Base-by-base conservation (phyloP, 495 filamentous ascomycete species). In the Cryomyces minteri region DNA sequence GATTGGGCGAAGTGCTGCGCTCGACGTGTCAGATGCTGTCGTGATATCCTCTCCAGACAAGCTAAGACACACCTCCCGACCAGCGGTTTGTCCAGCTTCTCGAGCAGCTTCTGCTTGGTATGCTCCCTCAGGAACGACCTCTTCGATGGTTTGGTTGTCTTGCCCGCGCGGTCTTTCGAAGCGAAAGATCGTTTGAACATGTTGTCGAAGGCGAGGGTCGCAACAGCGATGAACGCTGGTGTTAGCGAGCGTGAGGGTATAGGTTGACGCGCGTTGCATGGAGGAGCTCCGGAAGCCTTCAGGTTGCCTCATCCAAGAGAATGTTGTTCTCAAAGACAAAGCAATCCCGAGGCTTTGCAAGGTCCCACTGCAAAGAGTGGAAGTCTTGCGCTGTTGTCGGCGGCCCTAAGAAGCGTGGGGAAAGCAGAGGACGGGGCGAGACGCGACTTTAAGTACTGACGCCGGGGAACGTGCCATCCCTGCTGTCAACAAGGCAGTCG, bases 171-270 rank as follows among this genome's bases (percentile, higher is more conserved):
- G 62, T 81, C 72, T 63, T 74, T 79, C 45, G 74, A 74, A 58
- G 69, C 67, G 68, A 88, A 87, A 54, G 82, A 84, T 60, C 82
- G 81, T 61, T 79, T 84, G 70, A 88, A 87, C 82, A 88, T 88
- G 54, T 47, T 71, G 72, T 58, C 58, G 52, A 63, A 62, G 57
- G 50, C 51, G 55, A 51, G 51, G 52, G 54, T 51, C 50, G 57
- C 49, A 58, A 48, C 51, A 58, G 55, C 53, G 57, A 60, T 51
- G 44, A 49, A 53, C 18, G 43, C 41, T 48, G 44, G 32, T 46
- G 50, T 32, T 29, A 39, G 39, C 41, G 40, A 41, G 47, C 40
- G 52, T 49, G 47, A 51, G 51, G 48, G 37, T 49, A 56, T 60
- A 58, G 51, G 44, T 51, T 54, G 55, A 60, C 56, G 58, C 51